Conservation (phyloP, 2,329 filamentous ascomycete genomes). For the Fusarium sp. region DNA sequence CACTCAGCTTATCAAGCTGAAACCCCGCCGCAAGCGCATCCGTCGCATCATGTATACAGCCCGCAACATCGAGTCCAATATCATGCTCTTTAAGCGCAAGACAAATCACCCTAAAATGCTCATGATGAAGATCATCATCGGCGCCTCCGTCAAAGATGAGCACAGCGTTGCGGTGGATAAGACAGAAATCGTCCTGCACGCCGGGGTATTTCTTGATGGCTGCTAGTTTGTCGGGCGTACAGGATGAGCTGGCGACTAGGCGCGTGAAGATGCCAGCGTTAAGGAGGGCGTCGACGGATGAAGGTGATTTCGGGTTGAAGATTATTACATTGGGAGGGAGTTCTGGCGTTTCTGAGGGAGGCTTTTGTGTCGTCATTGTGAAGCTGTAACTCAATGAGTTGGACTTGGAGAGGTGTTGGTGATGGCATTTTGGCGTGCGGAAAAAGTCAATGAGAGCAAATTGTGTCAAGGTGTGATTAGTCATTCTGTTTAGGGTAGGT, state of each 20-base stretch:
- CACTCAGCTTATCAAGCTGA: constrained; percentile 8
- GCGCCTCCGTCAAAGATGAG: not conserved
- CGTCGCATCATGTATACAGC: constrained; percentile 7
- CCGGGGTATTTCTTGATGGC: not conserved
- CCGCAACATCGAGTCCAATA: constrained; percentile 12
- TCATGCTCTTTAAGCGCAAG: constrained; percentile 13
- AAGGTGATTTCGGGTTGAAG: not conserved
- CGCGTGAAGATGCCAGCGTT: not conserved
- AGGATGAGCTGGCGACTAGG: constrained; percentile 2
- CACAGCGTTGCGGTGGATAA: not conserved
- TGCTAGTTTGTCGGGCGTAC: not conserved
- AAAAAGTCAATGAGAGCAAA: not conserved
- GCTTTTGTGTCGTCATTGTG: not conserved
- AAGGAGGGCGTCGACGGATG: not conserved
- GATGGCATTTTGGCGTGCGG: not conserved
- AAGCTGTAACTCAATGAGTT: too few relatives aligned
- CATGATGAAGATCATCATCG: not conserved
- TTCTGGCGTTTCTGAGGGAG: not conserved
- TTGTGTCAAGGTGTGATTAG: not conserved
- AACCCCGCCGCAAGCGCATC: constrained; percentile 1
- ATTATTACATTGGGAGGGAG: constrained; percentile 3
- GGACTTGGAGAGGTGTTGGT: not conserved
- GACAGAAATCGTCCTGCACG: not conserved
- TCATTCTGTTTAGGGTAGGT: not conserved
- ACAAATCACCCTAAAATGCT: constrained; percentile 12